Conservation (phyloP, 306 rosid species). For the Pyrus pyrifolia region DNA sequence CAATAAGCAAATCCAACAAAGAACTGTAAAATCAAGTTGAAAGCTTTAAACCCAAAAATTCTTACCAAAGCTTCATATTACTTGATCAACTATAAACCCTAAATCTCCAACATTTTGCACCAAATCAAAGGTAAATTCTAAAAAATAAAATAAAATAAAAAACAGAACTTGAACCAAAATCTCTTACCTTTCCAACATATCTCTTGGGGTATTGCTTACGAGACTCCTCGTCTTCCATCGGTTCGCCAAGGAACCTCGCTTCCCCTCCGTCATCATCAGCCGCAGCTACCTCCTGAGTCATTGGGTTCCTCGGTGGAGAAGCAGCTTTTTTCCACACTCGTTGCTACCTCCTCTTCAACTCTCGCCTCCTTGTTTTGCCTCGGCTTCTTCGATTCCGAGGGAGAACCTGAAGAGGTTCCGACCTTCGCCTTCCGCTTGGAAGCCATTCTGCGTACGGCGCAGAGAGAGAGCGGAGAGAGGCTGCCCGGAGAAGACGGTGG, state of each 20-base stretch:
- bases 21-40: not conserved
- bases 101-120: not conserved
- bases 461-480: too few species aligned
- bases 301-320: not conserved
- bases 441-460: not conserved
- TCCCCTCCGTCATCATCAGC: not conserved
- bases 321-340: not conserved
- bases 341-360: not conserved
- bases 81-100: not conserved
- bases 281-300: not conserved
- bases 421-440: constrained; percentile 6
- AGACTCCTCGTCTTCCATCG: constrained; percentile 33
- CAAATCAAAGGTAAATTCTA: not conserved
- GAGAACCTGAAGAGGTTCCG: not conserved
- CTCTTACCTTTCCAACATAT: constrained; percentile 28
- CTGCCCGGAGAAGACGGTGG: not conserved
- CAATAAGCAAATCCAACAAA: not conserved
- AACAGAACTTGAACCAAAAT: not conserved
- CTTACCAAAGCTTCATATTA: not conserved
- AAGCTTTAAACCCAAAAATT: not conserved
- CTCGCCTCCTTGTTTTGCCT: not conserved
- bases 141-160: not conserved
- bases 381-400: not conserved
- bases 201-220: constrained; percentile 49
- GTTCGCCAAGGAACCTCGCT: constrained; percentile 27